Evolutionary conservation across 306 rosid genomes (phyloP).

Genomic region (Vicia villosa): DNA sequence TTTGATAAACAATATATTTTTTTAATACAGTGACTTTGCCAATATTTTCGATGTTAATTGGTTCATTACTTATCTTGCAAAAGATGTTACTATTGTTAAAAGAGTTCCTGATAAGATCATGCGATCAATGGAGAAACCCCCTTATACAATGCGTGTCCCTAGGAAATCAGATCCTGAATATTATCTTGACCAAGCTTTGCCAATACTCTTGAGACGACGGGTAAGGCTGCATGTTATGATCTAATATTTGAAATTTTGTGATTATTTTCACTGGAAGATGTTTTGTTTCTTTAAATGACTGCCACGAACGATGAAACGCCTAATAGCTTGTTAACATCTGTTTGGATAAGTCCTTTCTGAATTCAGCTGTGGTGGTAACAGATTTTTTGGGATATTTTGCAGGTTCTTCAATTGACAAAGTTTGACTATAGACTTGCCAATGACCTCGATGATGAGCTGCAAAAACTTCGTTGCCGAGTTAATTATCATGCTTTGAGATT

Average conservation of each 20-base stretch:
- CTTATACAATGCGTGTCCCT: constrained; percentile 98
- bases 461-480: constrained; percentile 90
- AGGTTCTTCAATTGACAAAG: constrained; percentile 95
- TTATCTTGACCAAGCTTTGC: constrained; percentile 95
- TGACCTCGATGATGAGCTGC: constrained; percentile 84
- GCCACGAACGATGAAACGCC: constrained; percentile 6
- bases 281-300: constrained; percentile 14
- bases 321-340: constrained; percentile 18
- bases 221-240: constrained; percentile 48
- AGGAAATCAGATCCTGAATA: constrained; percentile 97
- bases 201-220: constrained; percentile 85
- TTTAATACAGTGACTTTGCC: constrained; percentile 71
- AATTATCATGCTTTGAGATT: constrained; percentile 92
- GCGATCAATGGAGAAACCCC: constrained; percentile 98
- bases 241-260: constrained; percentile 5
- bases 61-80: constrained; percentile 87
- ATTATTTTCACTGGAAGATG: constrained; percentile 1
- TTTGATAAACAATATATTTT: constrained; percentile 15
- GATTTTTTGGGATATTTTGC: constrained; percentile 38
- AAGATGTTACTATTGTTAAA: constrained; percentile 79
- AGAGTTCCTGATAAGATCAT: constrained; percentile 92
- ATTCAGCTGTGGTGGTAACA: constrained; percentile 29
- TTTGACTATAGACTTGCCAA: constrained; percentile 96
- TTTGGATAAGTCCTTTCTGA: constrained; percentile 20
- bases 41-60: constrained; percentile 81